Base-by-base conservation (phyloP, 140 eudicot species). In the Erigeron philadelphicus region DNA sequence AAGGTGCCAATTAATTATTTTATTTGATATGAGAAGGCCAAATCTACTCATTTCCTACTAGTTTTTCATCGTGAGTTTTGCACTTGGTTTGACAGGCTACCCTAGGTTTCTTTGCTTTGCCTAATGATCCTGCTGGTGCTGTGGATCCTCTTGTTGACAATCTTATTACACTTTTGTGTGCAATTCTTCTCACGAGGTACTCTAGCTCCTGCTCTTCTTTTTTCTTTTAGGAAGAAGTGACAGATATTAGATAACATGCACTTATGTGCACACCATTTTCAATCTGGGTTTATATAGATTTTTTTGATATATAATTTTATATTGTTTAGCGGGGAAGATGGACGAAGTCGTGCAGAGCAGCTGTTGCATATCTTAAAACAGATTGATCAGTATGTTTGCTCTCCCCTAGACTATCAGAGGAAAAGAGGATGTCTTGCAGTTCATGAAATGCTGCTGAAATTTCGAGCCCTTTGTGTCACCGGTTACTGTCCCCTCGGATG, bases 311-410 rank as follows among this genome's bases (percentile, higher is more conserved):
- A 10, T 11, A 10, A 1, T 35, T 50, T 9, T 63, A 31, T 69
- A 16, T 73, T 77, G 21, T 57, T 58, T 67, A 93, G 98, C 75
- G 98, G 96, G 18, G 98, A 93, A 75, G 98, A 89, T 75, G 98
- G 98, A 81, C 87, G 95, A 85, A 93, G 94, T 71, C 96, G 96
- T 11, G 90, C 98, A 67, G 98, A 93, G 70, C 98, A 93, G 77
- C 80, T 93, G 18, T 75, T 89, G 66, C 93, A 86, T 78, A 88
- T 93, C 58, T 75, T 93, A 82, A 90, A 94, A 77, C 95, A 85
- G 86, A 80, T 93, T 67, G 98, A 93, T 84, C 87, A 81, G 72
- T 86, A 81, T 77, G 96, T 93, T 74, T 93, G 94, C 17, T 93
- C 98, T 40, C 68, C 95, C 42, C 84, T 89, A 40, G 98, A 93